A percentile compares a stretch with the other conserved stretches of the same genome.
Conservation (phyloP, 495 filamentous ascomycete species). For the Neurospora sp. region DNA sequence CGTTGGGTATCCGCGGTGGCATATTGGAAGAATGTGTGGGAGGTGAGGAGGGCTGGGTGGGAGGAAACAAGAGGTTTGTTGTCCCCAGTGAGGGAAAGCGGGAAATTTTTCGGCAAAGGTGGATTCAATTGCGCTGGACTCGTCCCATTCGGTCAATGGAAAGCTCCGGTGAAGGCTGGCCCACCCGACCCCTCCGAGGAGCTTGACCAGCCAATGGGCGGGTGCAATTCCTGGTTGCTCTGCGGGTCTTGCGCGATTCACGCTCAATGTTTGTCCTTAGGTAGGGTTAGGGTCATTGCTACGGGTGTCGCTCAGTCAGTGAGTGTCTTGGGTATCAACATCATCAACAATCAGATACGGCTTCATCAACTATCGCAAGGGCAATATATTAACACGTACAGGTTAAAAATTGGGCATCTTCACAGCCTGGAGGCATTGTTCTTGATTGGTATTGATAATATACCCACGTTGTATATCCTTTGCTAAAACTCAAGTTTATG, state of each 20-base stretch:
- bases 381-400: not conserved
- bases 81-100: not conserved
- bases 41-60: slow-evolving; percentile 3
- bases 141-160: not conserved
- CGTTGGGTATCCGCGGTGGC: slow-evolving; percentile 19
- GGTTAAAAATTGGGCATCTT: not conserved
- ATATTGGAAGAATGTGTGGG: slow-evolving; percentile 9
- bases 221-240: not conserved
- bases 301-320: not conserved
- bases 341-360: not conserved
- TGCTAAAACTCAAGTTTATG: not conserved
- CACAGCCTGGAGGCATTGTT: not conserved
- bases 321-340: not conserved
- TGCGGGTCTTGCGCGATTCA: not conserved
- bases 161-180: not conserved
- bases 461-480: not conserved
- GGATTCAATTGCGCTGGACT: not conserved
- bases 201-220: not conserved
- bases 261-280: not conserved
- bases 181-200: not conserved
- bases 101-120: not conserved
- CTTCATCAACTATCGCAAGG: not conserved
- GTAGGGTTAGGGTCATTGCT: not conserved
- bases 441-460: not conserved
- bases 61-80: not conserved